Evolutionary conservation across 306 rosid species (phyloP), one percentile per base, ranked within the genome.

Genomic region (Rubus parviflorus): DNA sequence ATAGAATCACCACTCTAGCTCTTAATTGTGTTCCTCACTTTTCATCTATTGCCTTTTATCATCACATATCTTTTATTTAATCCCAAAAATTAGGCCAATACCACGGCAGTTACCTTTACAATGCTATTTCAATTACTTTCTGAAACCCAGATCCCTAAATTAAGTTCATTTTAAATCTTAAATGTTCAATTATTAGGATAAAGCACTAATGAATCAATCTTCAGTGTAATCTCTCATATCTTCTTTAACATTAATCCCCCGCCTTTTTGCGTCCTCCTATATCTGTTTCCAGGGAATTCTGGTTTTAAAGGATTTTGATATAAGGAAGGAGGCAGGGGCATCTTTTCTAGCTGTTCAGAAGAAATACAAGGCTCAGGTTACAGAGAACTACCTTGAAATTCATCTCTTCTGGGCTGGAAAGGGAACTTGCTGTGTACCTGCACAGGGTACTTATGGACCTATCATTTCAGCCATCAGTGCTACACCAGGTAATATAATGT

Each of bases 341-440:
- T 84, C 89, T 46, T 73, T 46, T 41, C 80, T 35, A 68, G 86
- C 91, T n/a, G 84, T 88, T 14, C 46, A 13, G 65, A 83, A 0
- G 82, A 47, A 64, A 16, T 88, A 77, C 75, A 75, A 42, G 38
- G 87, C 71, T 83, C 64, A 38, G 46, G 97, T 93, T 43, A 75
- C 90, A 48, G 85, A 88, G 82, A 93, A 87, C 79, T 80, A 67
- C 86, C 58, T 93, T 20, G 98, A 91, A 80, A 80, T 93, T 71
- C 98, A 93, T 85, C 90, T 93, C 45, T 85, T 91, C 77, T 91
- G 97, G 98, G 97, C 95, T 20, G 98, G 98, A 53, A 93, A 93
- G 78, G 98, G 98, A 49, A 90, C 94, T 61, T 91, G 97, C 53
- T 91, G 97, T 76, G 77, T 89, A 58, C 97, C 95, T 60, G 7